Evolutionary conservation across 2,329 filamentous ascomycete species (phyloP), one percentile per base, ranked within the genome.

Genomic region (Geosmithia putterillii): DNA sequence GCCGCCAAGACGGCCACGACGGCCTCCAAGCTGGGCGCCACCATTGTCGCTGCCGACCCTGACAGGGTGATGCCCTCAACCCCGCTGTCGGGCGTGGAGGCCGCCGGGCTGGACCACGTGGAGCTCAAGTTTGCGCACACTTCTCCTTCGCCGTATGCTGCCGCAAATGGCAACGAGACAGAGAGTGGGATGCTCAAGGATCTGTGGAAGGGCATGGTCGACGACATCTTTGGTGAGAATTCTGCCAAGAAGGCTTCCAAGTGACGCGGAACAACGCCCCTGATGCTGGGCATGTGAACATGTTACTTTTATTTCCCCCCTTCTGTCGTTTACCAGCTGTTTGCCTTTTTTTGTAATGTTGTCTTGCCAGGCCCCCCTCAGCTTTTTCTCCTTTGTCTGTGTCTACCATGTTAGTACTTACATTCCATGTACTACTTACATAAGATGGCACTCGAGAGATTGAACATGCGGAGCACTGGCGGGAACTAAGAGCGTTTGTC

Each of bases 21-120:
- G n/a, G n/a, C n/a, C 23, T 9, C 28, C 4, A 32, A 32, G 4
- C 28, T 32, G 10, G 6, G 28, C 10, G 10, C 74, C 54, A 64
- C 65, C 50, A 69, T 81, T 47, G 61, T 81, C 22, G 77, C 76
- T 10, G 65, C 69, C 7, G 62, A 78, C 59, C 75, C 76, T 0
- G 73, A 73, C 18, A 59, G 61, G 38, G 71, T 76, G 22, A 55
- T 69, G 3, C 63, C 73, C 3, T 65, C 67, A 2, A 63, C 67
- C 5, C 67, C 74, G 4, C 59, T 81, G 45, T 73, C 71, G 8
- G 72, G 74, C 53, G 65, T 79, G n/a, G 73, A 78, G 51, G 15
- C 18, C 25, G 32, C 34, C 4, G 67, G 69, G 40, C 53, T 76
- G 7, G 74, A 79, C 54, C 68, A 74, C 40, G 63, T 74, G 6